Evolutionary conservation across 2,329 filamentous ascomycete genomes (phyloP).

Genomic region (Neoascochyta sp.): DNA sequence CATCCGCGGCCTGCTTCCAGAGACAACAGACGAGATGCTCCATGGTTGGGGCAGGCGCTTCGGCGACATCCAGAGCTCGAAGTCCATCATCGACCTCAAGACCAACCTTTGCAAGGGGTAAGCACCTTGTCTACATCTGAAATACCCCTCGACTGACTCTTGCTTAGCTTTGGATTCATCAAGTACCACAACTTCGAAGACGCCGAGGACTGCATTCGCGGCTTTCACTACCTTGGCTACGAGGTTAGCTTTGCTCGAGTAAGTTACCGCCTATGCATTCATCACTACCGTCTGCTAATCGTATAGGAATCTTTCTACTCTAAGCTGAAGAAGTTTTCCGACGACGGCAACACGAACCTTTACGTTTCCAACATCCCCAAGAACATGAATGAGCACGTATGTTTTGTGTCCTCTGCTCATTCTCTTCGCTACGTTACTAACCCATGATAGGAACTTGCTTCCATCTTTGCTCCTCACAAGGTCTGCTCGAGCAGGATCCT

Average conservation of each 20-base stretch:
- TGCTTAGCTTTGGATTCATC: conserved; percentile 84
- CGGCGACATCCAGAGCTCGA: conserved; percentile 91
- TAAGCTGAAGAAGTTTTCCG: conserved; percentile 91
- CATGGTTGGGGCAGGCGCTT: conserved; percentile 80
- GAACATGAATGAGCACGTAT: conserved; percentile 81
- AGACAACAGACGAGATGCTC: conserved; percentile 89
- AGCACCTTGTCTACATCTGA: conserved; percentile 3
- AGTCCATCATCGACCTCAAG: conserved; percentile 94
- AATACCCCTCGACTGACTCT: conserved; percentile 6
- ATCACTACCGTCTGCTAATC: conserved; percentile 9
- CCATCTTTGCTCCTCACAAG: conserved; percentile 73
- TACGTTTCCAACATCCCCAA: conserved; percentile 97
- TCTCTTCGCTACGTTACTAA: conserved; percentile 10
- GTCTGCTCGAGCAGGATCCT: conserved; percentile 95
- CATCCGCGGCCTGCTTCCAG: conserved; percentile 91
- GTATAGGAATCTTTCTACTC: conserved; percentile 88
- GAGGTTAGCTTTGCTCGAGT: conserved; percentile 96
- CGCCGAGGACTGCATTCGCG: conserved; percentile 93
- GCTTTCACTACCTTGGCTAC: conserved; percentile 90
- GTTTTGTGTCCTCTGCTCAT: conserved; percentile 28
- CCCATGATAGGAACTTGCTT: conserved; percentile 62
- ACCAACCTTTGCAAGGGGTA: conserved; percentile 96
- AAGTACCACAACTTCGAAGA: conserved; percentile 86
- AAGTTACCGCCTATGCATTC: conserved; percentile 35
- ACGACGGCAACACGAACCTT: conserved; percentile 85